Conservation (phyloP, 495 filamentous ascomycete genomes). For the Hypoxylon cercidicola region DNA sequence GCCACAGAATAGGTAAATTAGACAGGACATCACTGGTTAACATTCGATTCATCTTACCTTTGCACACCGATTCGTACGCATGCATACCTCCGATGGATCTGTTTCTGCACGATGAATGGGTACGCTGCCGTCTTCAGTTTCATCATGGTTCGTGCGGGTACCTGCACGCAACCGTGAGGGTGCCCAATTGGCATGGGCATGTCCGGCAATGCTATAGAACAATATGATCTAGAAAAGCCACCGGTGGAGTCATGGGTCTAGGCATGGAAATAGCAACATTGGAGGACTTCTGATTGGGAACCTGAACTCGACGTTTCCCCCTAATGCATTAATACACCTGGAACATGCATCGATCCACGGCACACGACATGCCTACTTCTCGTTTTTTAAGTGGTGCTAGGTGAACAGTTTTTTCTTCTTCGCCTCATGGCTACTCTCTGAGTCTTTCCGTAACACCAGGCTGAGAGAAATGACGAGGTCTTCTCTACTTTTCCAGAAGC, state of each 20-base stretch:
- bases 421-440: constrained; percentile 17
- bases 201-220: constrained; percentile 11
- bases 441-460: constrained; percentile 3
- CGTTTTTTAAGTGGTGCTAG: constrained; percentile 19
- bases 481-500: constrained; percentile 15
- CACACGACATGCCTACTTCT: constrained; percentile 4
- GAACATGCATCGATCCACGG: constrained; percentile 27
- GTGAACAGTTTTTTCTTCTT: constrained; percentile 28
- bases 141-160: constrained; percentile 35
- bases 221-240: constrained; percentile 30
- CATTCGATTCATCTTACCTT: constrained; percentile 26
- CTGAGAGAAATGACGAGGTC: constrained; percentile 9
- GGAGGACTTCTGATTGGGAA: constrained; percentile 27
- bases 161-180: constrained; percentile 34
- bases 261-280: constrained; percentile 5
- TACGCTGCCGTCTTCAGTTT: constrained; percentile 15
- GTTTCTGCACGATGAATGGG: constrained; percentile 25
- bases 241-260: constrained; percentile 12
- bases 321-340: constrained; percentile 28
- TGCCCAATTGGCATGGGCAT: constrained; percentile 35
- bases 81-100: constrained; percentile 32
- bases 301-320: neutral
- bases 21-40: constrained; percentile 20
- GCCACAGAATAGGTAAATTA: constrained; percentile 24
- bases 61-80: constrained; percentile 32